These are phyloP conservation scores for Xerocomus amazonicus DNA, from an alignment of 1,284 basidiomycete species.

Conservation along the genomic window DNA sequence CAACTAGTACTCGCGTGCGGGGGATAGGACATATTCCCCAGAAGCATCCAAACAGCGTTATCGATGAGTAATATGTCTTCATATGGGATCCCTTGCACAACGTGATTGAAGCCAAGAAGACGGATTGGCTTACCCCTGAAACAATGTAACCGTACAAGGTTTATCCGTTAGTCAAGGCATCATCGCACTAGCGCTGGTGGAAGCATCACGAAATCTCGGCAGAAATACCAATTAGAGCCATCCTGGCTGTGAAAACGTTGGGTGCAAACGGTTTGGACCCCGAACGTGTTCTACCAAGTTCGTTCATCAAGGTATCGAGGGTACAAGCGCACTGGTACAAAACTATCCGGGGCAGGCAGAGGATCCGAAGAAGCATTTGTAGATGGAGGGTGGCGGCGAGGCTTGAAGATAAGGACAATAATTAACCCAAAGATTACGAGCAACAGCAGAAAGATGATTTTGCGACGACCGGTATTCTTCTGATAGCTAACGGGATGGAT, in stretches of 20 bases:
- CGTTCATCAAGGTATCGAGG: slow-evolving; percentile 33
- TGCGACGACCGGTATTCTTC: slow-evolving; percentile 85
- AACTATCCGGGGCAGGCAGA: slow-evolving; percentile 22
- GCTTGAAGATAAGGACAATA: slow-evolving; percentile 79
- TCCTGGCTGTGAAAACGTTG: slow-evolving; percentile 3
- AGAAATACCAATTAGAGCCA: slow-evolving; percentile 3
- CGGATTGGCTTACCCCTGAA: slow-evolving; percentile 4
- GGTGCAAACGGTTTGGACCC: slow-evolving; percentile 3
- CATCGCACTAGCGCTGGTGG: slow-evolving; percentile 5
- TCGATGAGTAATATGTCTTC: slow-evolving; percentile 20
- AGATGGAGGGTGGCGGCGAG: slow-evolving; percentile 44
- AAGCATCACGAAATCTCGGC: slow-evolving; percentile 18
- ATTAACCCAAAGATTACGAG: slow-evolving; percentile 87
- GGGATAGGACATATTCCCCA: slow-evolving; percentile 1
- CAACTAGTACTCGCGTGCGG: slow-evolving; percentile 3
- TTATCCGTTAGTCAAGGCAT: slow-evolving; percentile 10
- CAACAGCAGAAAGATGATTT: slow-evolving; percentile 89
- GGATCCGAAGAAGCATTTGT: slow-evolving; percentile 20
- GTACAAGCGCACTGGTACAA: slow-evolving; percentile 33
- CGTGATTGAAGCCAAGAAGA: slow-evolving; percentile 9
- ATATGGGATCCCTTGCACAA: slow-evolving; percentile 4
- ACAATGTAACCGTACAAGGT: slow-evolving; percentile 8
- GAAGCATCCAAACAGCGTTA: slow-evolving; percentile 12
- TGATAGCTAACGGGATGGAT: slow-evolving; percentile 66
- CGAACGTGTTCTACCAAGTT: slow-evolving; percentile 14